Conservation (phyloP, 768 basidiomycete species). For the Cystofilobasidium capitatum region DNA sequence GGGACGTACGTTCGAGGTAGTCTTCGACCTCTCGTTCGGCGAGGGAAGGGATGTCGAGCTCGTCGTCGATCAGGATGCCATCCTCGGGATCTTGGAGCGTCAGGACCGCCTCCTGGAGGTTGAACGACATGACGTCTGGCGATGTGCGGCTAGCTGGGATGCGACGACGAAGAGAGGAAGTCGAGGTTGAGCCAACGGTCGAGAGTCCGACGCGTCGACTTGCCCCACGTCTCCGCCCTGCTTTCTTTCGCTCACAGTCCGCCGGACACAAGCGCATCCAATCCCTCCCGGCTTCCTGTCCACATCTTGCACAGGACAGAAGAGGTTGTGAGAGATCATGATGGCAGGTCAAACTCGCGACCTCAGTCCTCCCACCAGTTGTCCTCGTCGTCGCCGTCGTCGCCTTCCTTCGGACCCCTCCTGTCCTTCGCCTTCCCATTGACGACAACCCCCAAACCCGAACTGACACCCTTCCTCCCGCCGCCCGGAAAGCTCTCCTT, state of each 20-base stretch:
- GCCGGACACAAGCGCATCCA: not conserved
- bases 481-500: slow-evolving; percentile 44
- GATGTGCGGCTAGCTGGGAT: too few species aligned
- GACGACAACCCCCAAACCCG: slow-evolving; percentile 32
- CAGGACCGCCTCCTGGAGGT: slow-evolving; percentile 24
- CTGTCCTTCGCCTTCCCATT: slow-evolving; percentile 22
- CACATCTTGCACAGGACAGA: too few species aligned
- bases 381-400: slow-evolving; percentile 42
- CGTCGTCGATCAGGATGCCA: slow-evolving; percentile 29
- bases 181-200: too few species aligned
- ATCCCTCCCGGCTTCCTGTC: not conserved
- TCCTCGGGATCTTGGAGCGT: slow-evolving; percentile 26
- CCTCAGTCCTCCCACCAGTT: slow-evolving; percentile 29
- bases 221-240: not conserved
- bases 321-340: too few species aligned
- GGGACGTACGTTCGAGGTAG: slow-evolving; percentile 31
- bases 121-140: slow-evolving; percentile 11
- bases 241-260: not conserved
- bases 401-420: slow-evolving; percentile 28
- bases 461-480: slow-evolving; percentile 54
- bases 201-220: not conserved
- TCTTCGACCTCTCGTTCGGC: slow-evolving; percentile 26
- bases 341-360: too few species aligned
- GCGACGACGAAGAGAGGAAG: too few species aligned
- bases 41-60: slow-evolving; percentile 36